Percentiles rank a stretch among this genome's conserved stretches.
Evolutionary conservation across 305 asterid species (phyloP).

Genomic region (Solanum hybrid): DNA sequence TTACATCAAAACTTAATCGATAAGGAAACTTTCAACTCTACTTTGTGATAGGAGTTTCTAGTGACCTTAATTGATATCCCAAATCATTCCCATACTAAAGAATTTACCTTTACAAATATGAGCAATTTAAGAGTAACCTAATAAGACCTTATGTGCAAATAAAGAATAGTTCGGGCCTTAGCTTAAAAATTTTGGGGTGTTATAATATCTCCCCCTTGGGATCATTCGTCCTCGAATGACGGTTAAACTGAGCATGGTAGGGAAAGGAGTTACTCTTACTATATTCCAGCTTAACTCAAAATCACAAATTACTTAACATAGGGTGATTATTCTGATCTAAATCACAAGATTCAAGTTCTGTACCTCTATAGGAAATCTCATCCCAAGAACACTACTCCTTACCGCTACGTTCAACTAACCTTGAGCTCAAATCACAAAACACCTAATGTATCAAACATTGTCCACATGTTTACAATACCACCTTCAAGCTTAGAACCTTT

Average conservation of each 20-base stretch:
- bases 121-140: background rate
- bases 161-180: background rate
- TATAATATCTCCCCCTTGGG: background rate
- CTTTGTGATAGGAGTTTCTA: background rate
- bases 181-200: background rate
- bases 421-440: background rate
- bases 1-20: background rate
- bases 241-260: too few relatives aligned
- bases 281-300: background rate
- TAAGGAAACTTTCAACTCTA: background rate
- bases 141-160: background rate
- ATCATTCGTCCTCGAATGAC: background rate
- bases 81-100: background rate
- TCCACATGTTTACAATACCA: background rate
- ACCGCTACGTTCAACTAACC: background rate
- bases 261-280: background rate
- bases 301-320: background rate
- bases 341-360: background rate
- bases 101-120: background rate
- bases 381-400: background rate
- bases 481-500: background rate
- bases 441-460: background rate
- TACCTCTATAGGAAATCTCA: background rate
- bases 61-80: background rate
- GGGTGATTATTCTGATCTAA: background rate